Percentiles rank a stretch among this genome's conserved stretches.
Conservation (phyloP, 106 monocot genomes). For the Dendrobium chrysotoxum region DNA sequence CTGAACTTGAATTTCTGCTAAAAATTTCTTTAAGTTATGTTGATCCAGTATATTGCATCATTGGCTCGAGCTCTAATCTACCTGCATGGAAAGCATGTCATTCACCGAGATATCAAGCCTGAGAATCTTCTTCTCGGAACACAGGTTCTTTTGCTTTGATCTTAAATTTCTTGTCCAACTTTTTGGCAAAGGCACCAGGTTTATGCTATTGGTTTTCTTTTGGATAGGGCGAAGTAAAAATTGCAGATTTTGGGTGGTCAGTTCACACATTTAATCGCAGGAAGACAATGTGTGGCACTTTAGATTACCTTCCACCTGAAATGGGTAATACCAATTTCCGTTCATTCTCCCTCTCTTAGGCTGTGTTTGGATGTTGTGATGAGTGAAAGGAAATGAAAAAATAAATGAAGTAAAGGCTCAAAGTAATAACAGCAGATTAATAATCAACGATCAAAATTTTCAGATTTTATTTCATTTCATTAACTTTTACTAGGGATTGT, state of each 20-base stretch:
- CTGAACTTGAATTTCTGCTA: background rate
- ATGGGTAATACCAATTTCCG: conserved; percentile 58
- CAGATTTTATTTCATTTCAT: background rate
- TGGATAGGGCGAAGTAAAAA: conserved; percentile 85
- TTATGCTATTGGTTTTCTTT: background rate
- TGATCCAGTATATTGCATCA: conserved; percentile 75
- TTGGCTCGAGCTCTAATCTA: conserved; percentile 85
- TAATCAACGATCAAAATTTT: background rate
- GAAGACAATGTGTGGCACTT: conserved; percentile 90
- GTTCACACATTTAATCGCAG: conserved; percentile 94
- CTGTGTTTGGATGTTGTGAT: background rate
- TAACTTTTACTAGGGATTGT: no score
- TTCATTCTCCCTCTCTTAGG: background rate
- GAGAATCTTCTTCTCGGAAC: conserved; percentile 87
- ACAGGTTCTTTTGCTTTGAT: conserved; percentile 38
- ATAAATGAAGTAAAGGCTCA: background rate
- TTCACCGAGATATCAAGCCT: conserved; percentile 98
- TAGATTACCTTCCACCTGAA: conserved; percentile 98
- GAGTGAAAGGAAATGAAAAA: background rate
- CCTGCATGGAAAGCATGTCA: conserved; percentile 96
- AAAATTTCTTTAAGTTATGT: background rate
- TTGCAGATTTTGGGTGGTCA: conserved; percentile 99
- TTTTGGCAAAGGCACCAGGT: background rate
- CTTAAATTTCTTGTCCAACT: background rate
- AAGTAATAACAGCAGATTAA: background rate